Evolutionary conservation across 495 filamentous ascomycete species (phyloP).

Genomic region (Penicillium verhagenii): DNA sequence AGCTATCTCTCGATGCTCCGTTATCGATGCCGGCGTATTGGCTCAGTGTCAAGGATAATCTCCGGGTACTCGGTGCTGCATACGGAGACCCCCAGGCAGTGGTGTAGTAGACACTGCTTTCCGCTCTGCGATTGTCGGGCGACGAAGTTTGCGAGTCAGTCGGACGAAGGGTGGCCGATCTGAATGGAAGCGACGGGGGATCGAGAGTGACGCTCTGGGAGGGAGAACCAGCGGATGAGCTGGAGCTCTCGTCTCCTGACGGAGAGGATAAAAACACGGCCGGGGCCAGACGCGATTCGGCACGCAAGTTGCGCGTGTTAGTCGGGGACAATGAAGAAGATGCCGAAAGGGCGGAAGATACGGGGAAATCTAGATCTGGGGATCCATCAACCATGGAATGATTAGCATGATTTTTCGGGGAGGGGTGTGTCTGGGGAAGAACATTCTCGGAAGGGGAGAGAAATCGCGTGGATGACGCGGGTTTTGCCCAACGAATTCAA

Average conservation of each 20-base stretch:
- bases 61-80: conserved; percentile 52
- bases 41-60: conserved; percentile 45
- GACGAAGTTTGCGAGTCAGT: conserved; percentile 43
- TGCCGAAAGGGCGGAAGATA: conserved; percentile 42
- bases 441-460: conserved; percentile 2
- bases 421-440: conserved; percentile 5
- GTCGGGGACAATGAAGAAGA: conserved; percentile 35
- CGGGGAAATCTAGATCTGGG: conserved; percentile 42
- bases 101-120: conserved; percentile 57
- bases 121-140: conserved; percentile 42
- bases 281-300: conserved; percentile 33
- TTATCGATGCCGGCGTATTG: conserved; percentile 38
- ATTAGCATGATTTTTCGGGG: conserved; percentile 18
- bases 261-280: conserved; percentile 34
- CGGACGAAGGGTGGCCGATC: conserved; percentile 30
- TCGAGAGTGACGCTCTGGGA: conserved; percentile 34
- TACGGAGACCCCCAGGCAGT: conserved; percentile 77
- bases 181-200: conserved; percentile 35
- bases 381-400: conserved; percentile 14
- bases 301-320: conserved; percentile 29
- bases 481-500: conserved; percentile 10
- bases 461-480: conserved; percentile 24
- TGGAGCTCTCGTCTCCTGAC: conserved; percentile 41
- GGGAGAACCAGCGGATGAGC: conserved; percentile 36
- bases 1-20: conserved; percentile 35